Evolutionary conservation across 2,329 filamentous ascomycete species (phyloP), one percentile per base, ranked within the genome.

Genomic region (Penicillium sp.): DNA sequence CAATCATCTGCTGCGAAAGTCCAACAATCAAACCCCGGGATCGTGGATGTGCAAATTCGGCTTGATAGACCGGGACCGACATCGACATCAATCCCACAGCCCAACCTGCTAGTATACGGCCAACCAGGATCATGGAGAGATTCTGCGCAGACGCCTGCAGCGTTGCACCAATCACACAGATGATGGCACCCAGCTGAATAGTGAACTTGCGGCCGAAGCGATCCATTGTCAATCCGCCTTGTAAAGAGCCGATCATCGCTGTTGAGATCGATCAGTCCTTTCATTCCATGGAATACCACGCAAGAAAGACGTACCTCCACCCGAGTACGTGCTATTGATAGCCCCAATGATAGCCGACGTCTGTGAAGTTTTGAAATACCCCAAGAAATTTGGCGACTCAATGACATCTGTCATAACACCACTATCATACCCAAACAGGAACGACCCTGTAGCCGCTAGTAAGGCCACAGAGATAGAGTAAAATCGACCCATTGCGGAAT

Each of bases 291-390:
- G 16, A 38, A 18, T 4, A 9, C 9, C 42, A 21, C 24, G 3
- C 28, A 29, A 16, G 23, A 2, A 36, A 45, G 29, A 29, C 64
- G 12, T 53, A 51, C 80, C 81, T n/a, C 81, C 81, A 4, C 79
- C 81, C 13, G 78, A 79, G 60, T 86, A 86, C 23, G 84, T 85
- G 52, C 82, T 83, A 63, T 85, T 83, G 65, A 86, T 82, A 18
- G 83, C 83, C 10, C 84, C 84, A 51, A 85, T 74, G 46, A 84
- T 79, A 5, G 79, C 71, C 61, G 77, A 77, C 1, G 72, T 74
- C 24, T 69, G 76, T 1, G 63, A 67, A 4, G 80, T 81, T 36
- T 83, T 71, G 70, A 87, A 86, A 63, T 54, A 59, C 9, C 45
- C 6, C 41, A 85, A 74, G 66, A 86, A 86, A 61, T 82, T 72